Evolutionary conservation across 352 stramenopile species (phyloP), one percentile per base, ranked within the genome.

Genomic region (Aphanomyces astaci): DNA sequence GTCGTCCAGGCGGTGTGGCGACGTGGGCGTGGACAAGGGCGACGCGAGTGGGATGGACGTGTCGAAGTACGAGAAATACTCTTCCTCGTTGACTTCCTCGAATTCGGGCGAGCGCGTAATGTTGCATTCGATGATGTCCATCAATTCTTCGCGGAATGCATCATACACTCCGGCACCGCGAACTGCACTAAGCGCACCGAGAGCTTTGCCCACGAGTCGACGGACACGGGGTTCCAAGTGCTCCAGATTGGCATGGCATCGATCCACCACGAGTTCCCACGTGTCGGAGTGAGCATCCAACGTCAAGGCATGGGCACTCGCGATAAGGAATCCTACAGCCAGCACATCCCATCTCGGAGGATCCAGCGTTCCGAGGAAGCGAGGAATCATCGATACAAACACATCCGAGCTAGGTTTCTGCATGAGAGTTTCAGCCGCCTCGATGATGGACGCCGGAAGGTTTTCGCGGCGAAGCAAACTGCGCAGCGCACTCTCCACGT

Each of bases 1-100:
- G 72, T 99, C 95, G 70, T 99, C 95, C 56, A 98, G 78, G 17
- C 89, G 73, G 52, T 91, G 87, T 68, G 79, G 91, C 52, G 77
- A 93, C 63, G 75, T 93, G 9, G 80, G 86, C 43, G 79, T 93
- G 57, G 78, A 87, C 11, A 77, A 81, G 27, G 83, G 92, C 30
- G 77, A 80, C 74, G 63, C 89, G 90, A 39, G 94, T 73, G 66
- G 94, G 86, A 71, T 94, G 84, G 64, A 94, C 85, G 33, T 78
- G 63, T 77, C 76, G 36, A 82, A 79, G 62, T 79, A 79, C 55
- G 60, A 74, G 36, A 68, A 68, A 24, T 88, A 48, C 17, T 89
- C 78, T 32, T 90, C 82, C 40, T 90, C 84, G 0, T 82, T 84
- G 0, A 77, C 87, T 63, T 93, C 84, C 59, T 91, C 84, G 64